Conservation (phyloP, 73 alveolate species). For the Paramecium pentaurelia region DNA sequence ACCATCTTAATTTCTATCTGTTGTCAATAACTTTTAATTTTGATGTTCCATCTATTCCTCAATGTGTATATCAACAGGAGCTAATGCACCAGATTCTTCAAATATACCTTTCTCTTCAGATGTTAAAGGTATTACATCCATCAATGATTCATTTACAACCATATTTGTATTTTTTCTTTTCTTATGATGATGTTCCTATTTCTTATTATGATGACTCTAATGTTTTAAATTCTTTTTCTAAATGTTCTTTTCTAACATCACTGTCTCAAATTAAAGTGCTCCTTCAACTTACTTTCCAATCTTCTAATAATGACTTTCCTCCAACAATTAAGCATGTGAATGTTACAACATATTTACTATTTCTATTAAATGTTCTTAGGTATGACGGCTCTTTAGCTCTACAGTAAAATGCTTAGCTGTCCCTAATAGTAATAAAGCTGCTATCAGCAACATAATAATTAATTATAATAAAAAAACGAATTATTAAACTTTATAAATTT, state of each 20-base stretch:
- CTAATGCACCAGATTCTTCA: neutral
- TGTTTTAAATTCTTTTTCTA: neutral
- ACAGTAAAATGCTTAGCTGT: neutral
- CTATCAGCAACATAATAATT: neutral
- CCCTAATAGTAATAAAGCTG: neutral
- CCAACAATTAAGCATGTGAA: constrained; percentile 3
- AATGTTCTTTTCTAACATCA: neutral
- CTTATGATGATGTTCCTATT: neutral
- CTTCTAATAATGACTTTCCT: neutral
- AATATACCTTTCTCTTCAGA: neutral
- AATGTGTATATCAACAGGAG: neutral
- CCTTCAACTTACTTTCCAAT: neutral
- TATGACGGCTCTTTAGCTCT: neutral
- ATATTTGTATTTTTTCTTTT: neutral
- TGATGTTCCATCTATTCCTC: constrained; percentile 15
- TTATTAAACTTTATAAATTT: neutral
- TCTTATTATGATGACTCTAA: neutral
- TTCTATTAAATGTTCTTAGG: neutral
- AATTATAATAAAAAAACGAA: constrained; percentile 4
- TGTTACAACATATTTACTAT: neutral
- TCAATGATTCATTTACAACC: neutral
- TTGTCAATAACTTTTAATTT: constrained; percentile 5
- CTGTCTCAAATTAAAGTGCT: neutral
- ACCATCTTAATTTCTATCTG: neutral
- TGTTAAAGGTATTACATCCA: constrained; percentile 36